phyloP scores from a whole-genome alignment of 176 grass and related monocot species.

The Aegilops bicornis region DNA sequence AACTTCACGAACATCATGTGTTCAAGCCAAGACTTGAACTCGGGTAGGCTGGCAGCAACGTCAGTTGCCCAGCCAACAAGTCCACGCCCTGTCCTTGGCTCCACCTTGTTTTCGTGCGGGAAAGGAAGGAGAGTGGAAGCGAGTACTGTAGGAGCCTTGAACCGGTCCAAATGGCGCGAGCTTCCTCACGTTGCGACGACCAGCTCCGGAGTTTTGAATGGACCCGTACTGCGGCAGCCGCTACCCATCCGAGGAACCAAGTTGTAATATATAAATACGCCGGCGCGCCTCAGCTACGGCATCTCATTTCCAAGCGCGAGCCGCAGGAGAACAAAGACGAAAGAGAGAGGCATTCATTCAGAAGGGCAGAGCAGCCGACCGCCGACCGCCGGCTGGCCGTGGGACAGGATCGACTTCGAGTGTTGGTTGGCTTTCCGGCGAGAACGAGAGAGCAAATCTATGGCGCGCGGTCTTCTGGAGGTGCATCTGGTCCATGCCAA shows the following conservation, averaged over 20 bases:
- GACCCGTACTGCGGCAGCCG: too few relatives aligned
- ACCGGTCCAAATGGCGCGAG: neutral
- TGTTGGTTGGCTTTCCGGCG: neutral
- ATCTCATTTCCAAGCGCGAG: neutral
- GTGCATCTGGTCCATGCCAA: slow-evolving; percentile 73
- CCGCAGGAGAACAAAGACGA: neutral
- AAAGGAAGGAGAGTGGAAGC: neutral
- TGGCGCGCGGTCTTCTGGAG: slow-evolving; percentile 69
- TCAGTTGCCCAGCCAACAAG: too few relatives aligned
- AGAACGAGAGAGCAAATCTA: slow-evolving; percentile 11
- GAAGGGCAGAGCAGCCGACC: neutral
- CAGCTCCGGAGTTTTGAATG: too few relatives aligned
- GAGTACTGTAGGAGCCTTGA: neutral
- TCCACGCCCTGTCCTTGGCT: too few relatives aligned
- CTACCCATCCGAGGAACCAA: neutral
- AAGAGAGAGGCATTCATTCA: neutral
- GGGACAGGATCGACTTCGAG: neutral
- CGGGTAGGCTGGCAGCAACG: too few relatives aligned
- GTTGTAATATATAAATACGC: neutral
- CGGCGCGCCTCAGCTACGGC: neutral
- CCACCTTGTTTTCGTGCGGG: neutral
- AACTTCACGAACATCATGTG: too few relatives aligned
- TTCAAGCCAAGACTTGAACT: too few relatives aligned
- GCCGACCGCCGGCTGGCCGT: neutral
- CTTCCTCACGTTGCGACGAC: neutral